Conservation (phyloP, 345 rosid genomes). For the Viola odorata region DNA sequence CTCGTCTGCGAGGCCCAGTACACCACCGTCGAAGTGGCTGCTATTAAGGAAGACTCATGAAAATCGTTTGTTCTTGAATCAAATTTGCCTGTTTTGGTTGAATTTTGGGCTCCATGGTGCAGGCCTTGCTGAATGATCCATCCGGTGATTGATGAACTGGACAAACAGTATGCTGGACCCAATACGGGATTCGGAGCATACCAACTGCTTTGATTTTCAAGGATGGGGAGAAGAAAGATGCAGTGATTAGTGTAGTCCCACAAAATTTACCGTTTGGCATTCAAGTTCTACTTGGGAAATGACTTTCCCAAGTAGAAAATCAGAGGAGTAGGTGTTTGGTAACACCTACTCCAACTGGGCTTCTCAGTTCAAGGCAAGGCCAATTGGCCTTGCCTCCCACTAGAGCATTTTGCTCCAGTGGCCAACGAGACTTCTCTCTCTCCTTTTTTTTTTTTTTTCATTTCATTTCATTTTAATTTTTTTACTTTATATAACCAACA, state of each 20-base stretch:
- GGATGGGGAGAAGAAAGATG: constrained; percentile 44
- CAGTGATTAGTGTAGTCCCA: constrained; percentile 46
- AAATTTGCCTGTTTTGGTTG: constrained; percentile 36
- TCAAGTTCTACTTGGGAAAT: too few species aligned
- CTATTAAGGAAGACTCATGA: constrained; percentile 36
- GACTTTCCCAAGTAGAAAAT: too few species aligned
- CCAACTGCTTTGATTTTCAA: constrained; percentile 47
- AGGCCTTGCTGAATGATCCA: constrained; percentile 52
- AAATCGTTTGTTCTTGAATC: constrained; percentile 32
- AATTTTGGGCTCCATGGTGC: constrained; percentile 60
- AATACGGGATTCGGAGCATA: constrained; percentile 44
- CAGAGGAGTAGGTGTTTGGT: too few species aligned
- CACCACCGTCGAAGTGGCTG: constrained; percentile 30
- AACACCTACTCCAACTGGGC: too few species aligned
- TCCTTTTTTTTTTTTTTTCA: too few species aligned
- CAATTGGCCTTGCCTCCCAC: too few species aligned
- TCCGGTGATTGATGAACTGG: constrained; percentile 40
- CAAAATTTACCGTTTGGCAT: too few species aligned
- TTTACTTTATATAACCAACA: too few species aligned
- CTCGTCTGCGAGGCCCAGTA: constrained; percentile 42
- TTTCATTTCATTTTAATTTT: too few species aligned
- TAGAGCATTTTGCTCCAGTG: too few species aligned
- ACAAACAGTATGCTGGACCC: constrained; percentile 37
- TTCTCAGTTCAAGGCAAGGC: too few species aligned
- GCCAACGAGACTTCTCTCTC: too few species aligned